These are phyloP conservation scores for Malassezia psittaci DNA, from an alignment of 1,284 basidiomycete species.

Conservation along the genomic window DNA sequence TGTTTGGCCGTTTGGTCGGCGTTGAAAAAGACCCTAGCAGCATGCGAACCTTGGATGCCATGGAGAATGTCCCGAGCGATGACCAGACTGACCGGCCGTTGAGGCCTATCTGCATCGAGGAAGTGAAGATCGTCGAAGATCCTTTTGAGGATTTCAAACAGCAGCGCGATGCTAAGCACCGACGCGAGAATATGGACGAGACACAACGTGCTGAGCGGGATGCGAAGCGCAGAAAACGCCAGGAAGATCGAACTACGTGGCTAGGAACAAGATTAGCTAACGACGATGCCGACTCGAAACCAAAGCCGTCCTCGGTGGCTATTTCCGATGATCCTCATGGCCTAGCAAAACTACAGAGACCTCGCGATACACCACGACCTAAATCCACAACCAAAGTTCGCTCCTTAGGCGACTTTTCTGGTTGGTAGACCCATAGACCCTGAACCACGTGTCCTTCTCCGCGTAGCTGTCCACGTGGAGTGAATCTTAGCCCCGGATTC, in stretches of 20 bases:
- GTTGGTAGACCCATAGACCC: constrained; percentile 18
- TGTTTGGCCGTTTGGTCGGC: constrained; percentile 84
- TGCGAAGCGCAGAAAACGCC: constrained; percentile 32
- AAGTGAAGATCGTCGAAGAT: constrained; percentile 31
- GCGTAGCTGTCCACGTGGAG: not conserved
- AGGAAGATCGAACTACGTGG: constrained; percentile 42
- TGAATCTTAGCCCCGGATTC: too few species aligned
- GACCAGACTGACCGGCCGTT: constrained; percentile 74
- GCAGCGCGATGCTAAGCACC: constrained; percentile 18
- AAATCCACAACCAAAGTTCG: not conserved
- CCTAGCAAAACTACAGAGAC: constrained; percentile 11
- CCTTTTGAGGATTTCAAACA: constrained; percentile 34
- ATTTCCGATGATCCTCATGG: constrained; percentile 3
- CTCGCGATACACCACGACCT: not conserved
- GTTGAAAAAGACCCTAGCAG: constrained; percentile 59
- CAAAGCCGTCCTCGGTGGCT: not conserved
- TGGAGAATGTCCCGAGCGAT: constrained; percentile 72
- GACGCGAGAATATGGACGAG: constrained; percentile 24
- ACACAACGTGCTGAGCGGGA: constrained; percentile 23
- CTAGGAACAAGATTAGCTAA: constrained; percentile 18
- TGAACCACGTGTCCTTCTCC: not conserved
- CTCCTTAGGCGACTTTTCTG: constrained; percentile 38
- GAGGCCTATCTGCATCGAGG: constrained; percentile 60
- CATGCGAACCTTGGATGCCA: constrained; percentile 59
- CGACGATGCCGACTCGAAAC: not conserved